Evolutionary conservation across 495 filamentous ascomycete genomes (phyloP), one percentile per base, ranked within the genome.

Genomic region (Penicillium egyptiacum): DNA sequence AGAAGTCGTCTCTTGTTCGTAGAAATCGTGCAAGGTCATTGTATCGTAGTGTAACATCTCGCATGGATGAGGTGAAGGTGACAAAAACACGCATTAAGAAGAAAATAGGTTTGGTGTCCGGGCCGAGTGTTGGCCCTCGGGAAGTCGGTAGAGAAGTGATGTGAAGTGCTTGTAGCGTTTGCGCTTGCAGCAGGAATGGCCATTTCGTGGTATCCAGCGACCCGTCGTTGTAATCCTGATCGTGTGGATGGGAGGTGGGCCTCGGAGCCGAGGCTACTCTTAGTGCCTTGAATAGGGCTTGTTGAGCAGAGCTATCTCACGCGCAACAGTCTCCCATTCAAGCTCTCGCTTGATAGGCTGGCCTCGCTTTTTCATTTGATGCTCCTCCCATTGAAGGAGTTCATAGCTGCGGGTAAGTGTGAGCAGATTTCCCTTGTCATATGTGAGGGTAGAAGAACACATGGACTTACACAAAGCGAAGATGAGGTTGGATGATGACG

Each of bases 291-390:
- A 79, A 72, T 98, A 98, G n/a, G 94, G 94, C 60, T 88, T 88
- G 70, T 98, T 98, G 90, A 98, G 93, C 20, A 89, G 79, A 1
- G 94, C 93, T 54, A 98, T 88, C 76, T 98, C 94, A 28, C 92
- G 80, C 5, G 91, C 84, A 60, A 97, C 86, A 45, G 88, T 90
- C 8, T 83, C 78, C 94, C 94, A 98, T 73, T 98, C 94, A 39
- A 96, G 77, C 63, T 97, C 92, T 40, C 92, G 81, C 59, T 82
- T 85, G 7, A 82, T 59, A 2, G 79, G 68, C 46, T 71, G 60
- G 71, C 67, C 64, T 43, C 73, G 70, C 61, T 79, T 74, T 55
- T 76, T 68, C 53, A 75, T 68, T 55, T 77, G 74, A 33, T 74
- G 47, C 68, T 97, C 94, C 75, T 98, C 94, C 89, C 92, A 98